Conservation (phyloP, 768 basidiomycete genomes). For the Collybia sordida region DNA sequence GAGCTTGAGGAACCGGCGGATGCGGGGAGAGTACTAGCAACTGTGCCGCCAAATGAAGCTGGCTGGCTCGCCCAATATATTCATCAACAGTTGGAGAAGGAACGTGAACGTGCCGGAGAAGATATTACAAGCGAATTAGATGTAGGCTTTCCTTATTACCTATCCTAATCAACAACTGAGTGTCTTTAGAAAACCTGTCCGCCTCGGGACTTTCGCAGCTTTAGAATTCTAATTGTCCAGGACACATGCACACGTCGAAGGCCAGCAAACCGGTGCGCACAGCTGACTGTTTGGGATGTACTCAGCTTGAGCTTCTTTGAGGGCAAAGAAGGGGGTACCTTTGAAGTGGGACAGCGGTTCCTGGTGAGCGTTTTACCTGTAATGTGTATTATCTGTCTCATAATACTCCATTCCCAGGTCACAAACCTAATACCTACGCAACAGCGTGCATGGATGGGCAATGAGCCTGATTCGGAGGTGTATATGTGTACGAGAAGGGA, state of each 20-base stretch:
- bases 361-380: slow-evolving; percentile 43
- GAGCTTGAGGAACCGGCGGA: slow-evolving; percentile 59
- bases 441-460: slow-evolving; percentile 68
- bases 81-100: slow-evolving; percentile 43
- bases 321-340: slow-evolving; percentile 43
- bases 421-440: slow-evolving; percentile 75
- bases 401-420: slow-evolving; percentile 28
- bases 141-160: slow-evolving; percentile 39
- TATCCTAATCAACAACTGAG: not conserved
- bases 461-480: slow-evolving; percentile 59
- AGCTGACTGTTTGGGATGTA: slow-evolving; percentile 85
- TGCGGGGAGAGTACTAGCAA: slow-evolving; percentile 40
- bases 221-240: slow-evolving; percentile 68
- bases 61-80: slow-evolving; percentile 63
- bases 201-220: slow-evolving; percentile 69
- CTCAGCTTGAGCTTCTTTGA: slow-evolving; percentile 50
- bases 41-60: slow-evolving; percentile 45
- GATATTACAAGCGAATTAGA: slow-evolving; percentile 75
- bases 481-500: slow-evolving; percentile 68
- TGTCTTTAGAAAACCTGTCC: slow-evolving; percentile 56
- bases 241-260: slow-evolving; percentile 58
- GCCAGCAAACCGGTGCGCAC: slow-evolving; percentile 59
- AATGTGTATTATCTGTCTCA: not conserved
- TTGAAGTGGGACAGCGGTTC: slow-evolving; percentile 67
- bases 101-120: slow-evolving; percentile 47